A percentile compares a stretch with the other conserved stretches of the same genome.
phyloP scores from a whole-genome alignment of 1,284 basidiomycete genomes.

The Lentinus polychrous region DNA sequence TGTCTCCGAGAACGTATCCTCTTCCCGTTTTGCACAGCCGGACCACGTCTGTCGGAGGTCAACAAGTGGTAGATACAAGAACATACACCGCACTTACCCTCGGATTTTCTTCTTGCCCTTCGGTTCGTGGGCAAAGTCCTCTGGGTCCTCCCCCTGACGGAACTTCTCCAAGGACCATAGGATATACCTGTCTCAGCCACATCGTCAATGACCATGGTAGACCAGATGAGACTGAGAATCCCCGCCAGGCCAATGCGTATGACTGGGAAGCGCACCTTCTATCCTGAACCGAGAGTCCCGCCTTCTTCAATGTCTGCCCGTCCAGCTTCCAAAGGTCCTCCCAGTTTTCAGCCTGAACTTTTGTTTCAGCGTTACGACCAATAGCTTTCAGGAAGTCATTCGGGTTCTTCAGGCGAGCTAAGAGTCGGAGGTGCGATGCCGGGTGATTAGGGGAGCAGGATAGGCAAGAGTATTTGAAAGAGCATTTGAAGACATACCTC shows the following conservation, averaged over 20 bases:
- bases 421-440: constrained; percentile 31
- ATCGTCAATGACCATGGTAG: neutral
- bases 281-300: constrained; percentile 59
- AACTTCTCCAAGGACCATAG: constrained; percentile 81
- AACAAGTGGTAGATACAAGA: neutral
- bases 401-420: neutral
- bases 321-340: constrained; percentile 59
- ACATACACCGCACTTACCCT: constrained; percentile 44
- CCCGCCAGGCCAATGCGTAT: neutral
- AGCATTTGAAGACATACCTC: too few relatives aligned
- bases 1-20: constrained; percentile 58
- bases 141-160: constrained; percentile 46
- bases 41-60: constrained; percentile 39
- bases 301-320: constrained; percentile 52
- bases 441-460: constrained; percentile 29
- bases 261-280: constrained; percentile 42
- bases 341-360: constrained; percentile 56
- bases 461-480: too few relatives aligned
- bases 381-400: constrained; percentile 58
- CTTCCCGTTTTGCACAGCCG: constrained; percentile 71
- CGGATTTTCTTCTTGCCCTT: constrained; percentile 68
- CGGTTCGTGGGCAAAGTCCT: constrained; percentile 56
- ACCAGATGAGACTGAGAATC: neutral
- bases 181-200: constrained; percentile 48
- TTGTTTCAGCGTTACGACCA: constrained; percentile 58